Conservation (phyloP, 2,329 filamentous ascomycete genomes). For the Aspergillus hiratsukae region DNA sequence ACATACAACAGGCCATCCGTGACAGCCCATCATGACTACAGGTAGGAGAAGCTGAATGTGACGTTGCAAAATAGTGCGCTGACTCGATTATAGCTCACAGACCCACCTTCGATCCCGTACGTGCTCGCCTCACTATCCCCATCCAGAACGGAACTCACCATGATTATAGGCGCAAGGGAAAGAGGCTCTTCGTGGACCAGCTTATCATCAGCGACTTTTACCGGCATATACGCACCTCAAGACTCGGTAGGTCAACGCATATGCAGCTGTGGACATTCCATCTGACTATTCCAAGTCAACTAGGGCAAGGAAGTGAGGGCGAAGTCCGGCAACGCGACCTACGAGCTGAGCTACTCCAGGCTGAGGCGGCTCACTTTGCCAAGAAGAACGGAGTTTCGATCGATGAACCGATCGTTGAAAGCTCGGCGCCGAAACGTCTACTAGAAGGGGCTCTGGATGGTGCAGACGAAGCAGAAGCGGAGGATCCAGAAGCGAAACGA, state of each 20-base stretch:
- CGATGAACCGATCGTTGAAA: slow-evolving; percentile 39
- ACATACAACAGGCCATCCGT: slow-evolving; percentile 2
- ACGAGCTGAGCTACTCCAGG: slow-evolving; percentile 80
- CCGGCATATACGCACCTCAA: slow-evolving; percentile 93
- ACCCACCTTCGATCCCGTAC: slow-evolving; percentile 92
- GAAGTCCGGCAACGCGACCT: slow-evolving; percentile 71
- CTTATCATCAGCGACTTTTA: slow-evolving; percentile 92
- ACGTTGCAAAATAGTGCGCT: slow-evolving; percentile 5
- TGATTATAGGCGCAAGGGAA: slow-evolving; percentile 73
- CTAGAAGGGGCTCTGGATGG: slow-evolving; percentile 49
- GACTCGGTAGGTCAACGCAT: slow-evolving; percentile 55
- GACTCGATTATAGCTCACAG: slow-evolving; percentile 58
- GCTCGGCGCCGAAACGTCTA: slow-evolving; percentile 58
- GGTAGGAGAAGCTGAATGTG: slow-evolving; percentile 23
- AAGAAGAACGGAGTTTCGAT: slow-evolving; percentile 67
- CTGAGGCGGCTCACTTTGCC: slow-evolving; percentile 80
- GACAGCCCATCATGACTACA: slow-evolving; percentile 36
- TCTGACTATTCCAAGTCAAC: slow-evolving; percentile 51
- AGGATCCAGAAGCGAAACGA: slow-evolving; percentile 74
- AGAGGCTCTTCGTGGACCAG: slow-evolving; percentile 86
- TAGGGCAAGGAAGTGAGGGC: slow-evolving; percentile 82
- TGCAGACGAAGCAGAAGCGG: slow-evolving; percentile 38
- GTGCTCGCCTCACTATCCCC: slow-evolving; percentile 16
- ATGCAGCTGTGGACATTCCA: background rate
- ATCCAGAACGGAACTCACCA: slow-evolving; percentile 23